phyloP scores from a whole-genome alignment of 305 asterid genomes.

The Solanum hybrid region DNA sequence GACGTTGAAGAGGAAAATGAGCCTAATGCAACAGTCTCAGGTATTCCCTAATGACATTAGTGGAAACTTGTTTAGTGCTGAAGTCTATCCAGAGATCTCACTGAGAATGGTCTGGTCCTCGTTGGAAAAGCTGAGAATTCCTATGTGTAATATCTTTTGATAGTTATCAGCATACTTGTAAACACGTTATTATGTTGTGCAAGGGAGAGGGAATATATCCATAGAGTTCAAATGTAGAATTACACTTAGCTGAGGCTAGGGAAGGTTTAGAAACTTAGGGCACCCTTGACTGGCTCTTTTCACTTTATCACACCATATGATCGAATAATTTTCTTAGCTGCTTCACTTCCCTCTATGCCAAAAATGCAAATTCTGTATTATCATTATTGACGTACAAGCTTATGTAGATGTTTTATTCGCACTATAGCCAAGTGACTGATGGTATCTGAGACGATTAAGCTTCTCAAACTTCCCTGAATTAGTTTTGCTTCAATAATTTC shows the following conservation, averaged over 20 bases:
- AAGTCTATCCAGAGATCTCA: not conserved
- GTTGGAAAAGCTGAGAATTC: not conserved
- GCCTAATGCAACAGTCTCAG: slow-evolving; percentile 51
- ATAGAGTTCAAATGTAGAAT: not conserved
- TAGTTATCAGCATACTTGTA: not conserved
- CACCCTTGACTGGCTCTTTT: not conserved
- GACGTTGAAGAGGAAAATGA: slow-evolving; percentile 29
- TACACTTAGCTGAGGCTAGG: not conserved
- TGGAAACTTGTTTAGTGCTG: not conserved
- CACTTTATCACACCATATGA: not conserved
- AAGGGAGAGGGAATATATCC: not conserved
- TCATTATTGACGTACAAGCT: not conserved
- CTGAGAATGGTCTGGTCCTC: not conserved
- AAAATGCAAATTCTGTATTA: not conserved
- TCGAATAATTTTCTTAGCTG: not conserved
- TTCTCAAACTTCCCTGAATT: not conserved
- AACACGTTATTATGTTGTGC: not conserved
- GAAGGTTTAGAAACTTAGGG: not conserved
- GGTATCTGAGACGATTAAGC: not conserved
- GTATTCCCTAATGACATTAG: slow-evolving; percentile 19
- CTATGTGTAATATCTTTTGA: not conserved
- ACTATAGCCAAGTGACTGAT: not conserved
- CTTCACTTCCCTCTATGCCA: not conserved
- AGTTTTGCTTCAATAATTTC: not conserved
- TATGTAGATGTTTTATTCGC: not conserved